Conservation (phyloP, 176 grass and related monocot genomes). For the Urochloa ruziziensis region DNA sequence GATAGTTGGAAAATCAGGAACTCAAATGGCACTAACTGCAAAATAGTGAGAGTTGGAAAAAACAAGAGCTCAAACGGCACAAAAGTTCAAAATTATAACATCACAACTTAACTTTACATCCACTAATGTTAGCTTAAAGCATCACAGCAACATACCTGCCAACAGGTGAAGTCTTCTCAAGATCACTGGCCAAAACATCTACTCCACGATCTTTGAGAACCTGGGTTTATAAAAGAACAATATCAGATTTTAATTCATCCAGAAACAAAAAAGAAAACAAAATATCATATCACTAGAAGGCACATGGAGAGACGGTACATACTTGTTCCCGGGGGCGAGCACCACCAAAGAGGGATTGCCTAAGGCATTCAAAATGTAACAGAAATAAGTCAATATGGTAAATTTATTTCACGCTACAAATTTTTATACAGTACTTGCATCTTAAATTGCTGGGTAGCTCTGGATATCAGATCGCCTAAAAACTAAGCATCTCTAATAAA, state of each 20-base stretch:
- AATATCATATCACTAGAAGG: neutral
- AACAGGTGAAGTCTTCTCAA: constrained; percentile 57
- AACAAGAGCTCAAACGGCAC: neutral
- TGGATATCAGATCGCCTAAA: neutral
- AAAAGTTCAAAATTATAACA: neutral
- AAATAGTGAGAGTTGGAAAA: neutral
- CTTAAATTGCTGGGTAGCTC: no score
- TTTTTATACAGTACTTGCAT: neutral
- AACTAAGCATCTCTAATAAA: neutral
- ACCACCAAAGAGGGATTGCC: constrained; percentile 82
- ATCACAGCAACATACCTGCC: constrained; percentile 44
- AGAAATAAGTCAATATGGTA: constrained; percentile 25
- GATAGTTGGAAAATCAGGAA: neutral
- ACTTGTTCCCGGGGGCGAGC: constrained; percentile 91
- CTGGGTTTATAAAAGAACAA: constrained; percentile 34
- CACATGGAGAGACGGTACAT: constrained; percentile 5
- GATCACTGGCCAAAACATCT: constrained; percentile 60
- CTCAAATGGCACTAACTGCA: constrained; percentile 1
- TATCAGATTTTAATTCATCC: constrained; percentile 8
- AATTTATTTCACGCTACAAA: neutral
- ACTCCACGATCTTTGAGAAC: constrained; percentile 95
- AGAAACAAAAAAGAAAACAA: neutral
- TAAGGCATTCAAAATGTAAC: constrained; percentile 26
- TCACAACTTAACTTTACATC: neutral
- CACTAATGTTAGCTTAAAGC: neutral